Base-by-base conservation (phyloP, 2,329 filamentous ascomycete species). In the Stachybotrys echinatus region DNA sequence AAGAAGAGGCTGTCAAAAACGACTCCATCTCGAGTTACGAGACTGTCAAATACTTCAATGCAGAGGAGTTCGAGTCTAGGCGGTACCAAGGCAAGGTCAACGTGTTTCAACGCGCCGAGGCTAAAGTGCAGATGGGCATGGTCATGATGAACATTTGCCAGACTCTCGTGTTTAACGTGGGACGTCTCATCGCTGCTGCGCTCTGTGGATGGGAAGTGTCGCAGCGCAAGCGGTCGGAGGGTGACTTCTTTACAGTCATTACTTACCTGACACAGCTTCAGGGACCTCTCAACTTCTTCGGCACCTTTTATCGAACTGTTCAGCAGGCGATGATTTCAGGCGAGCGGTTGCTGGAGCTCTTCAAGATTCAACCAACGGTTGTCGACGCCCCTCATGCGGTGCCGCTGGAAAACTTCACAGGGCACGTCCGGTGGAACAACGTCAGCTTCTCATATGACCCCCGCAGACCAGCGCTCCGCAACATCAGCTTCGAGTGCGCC, bases 11-110 rank as follows among this genome's bases (percentile, higher is more conserved):
- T 6, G 91, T 97, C 58, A 97, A 97, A 71, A 97, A 96, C 65
- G 94, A 99, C 67, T 97, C 94, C 1, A 94, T 99, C 74, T 91
- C 94, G 54, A 95, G 91, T n/a, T 99, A 97, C 67, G 94, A 99
- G 72, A 92, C 88, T 2, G 89, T 92, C 64, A 94, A 92, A 65
- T 92, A 92, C 62, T 94, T 94, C 75, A 92, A 92, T 59, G 88
- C 88, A 7, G 89, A 92, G 62, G 75, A 81, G 2, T 92, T 88
- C 62, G 89, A 94, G 62, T 91, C 90, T 57, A 73, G 77, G 45
- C 80, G 89, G 21, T 92, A 91, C 61, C 79, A 84, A 44, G 70
- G 77, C 42, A 87, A 88, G 22, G 88, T 94, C 49, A 73, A 74
- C 43, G 80, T 80, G 49, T 92, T 85, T 65, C 89, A 92, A 63